phyloP scores from a whole-genome alignment of 106 monocot genomes.

The Hemerocallis citrina region DNA sequence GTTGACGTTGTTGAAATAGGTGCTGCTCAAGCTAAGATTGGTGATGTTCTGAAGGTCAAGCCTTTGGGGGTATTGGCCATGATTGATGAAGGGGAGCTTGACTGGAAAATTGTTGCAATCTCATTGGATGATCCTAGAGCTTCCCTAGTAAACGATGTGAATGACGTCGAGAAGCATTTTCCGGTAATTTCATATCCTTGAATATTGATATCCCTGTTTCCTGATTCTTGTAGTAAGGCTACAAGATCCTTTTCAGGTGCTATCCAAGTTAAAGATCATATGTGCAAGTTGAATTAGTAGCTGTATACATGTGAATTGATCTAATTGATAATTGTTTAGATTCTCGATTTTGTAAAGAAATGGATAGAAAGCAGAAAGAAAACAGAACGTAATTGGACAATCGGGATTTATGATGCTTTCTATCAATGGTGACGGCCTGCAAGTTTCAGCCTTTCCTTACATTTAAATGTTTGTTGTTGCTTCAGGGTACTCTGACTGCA shows the following conservation, averaged over 20 bases:
- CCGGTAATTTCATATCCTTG: constrained; percentile 36
- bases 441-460: background rate
- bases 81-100: constrained; percentile 99
- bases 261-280: background rate
- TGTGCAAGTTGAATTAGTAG: background rate
- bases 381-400: background rate
- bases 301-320: background rate
- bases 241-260: background rate
- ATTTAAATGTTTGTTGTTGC: constrained; percentile 2
- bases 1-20: constrained; percentile 99
- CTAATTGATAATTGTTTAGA: background rate
- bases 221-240: background rate
- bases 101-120: constrained; percentile 96
- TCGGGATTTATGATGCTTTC: background rate
- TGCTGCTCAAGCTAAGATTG: constrained; percentile 59
- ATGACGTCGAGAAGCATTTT: constrained; percentile 92
- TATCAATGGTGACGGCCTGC: background rate
- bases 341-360: background rate
- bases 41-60: constrained; percentile 81
- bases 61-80: constrained; percentile 92
- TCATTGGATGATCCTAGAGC: constrained; percentile 96
- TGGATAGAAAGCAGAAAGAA: background rate
- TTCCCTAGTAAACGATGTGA: constrained; percentile 81
- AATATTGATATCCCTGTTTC: background rate
- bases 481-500: constrained; percentile 88